phyloP scores from a whole-genome alignment of 2,329 filamentous ascomycete species.

The Fusarium nematophilum region DNA sequence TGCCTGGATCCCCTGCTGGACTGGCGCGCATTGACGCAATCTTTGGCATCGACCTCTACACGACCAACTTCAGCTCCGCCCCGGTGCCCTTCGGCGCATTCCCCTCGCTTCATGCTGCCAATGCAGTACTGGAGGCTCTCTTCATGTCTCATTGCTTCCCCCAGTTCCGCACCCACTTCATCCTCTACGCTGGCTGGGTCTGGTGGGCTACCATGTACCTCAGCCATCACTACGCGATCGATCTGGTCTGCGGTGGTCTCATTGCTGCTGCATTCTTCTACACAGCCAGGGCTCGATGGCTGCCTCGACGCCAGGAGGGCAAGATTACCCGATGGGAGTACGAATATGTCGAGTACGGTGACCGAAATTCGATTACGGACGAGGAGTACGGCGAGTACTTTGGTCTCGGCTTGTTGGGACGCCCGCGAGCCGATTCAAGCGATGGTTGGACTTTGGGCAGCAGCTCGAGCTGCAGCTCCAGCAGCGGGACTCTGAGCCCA shows the following conservation, averaged over 20 bases:
- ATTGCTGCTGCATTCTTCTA: conserved; percentile 85
- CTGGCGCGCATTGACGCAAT: conserved; percentile 89
- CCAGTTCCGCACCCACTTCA: conserved; percentile 80
- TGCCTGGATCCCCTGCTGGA: conserved; percentile 89
- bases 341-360: conserved; percentile 89
- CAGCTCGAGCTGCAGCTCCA: conserved; percentile 72
- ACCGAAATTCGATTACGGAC: conserved; percentile 58
- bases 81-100: conserved; percentile 96
- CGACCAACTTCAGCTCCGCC: conserved; percentile 88
- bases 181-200: conserved; percentile 89
- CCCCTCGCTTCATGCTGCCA: conserved; percentile 90
- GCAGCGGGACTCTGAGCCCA: conserved; percentile 62
- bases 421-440: conserved; percentile 65
- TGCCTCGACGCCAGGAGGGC: conserved; percentile 84
- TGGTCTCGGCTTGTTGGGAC: conserved; percentile 59
- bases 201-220: conserved; percentile 99
- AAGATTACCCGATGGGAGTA: conserved; percentile 96
- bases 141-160: conserved; percentile 97
- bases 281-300: conserved; percentile 80
- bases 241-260: conserved; percentile 87
- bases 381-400: conserved; percentile 62
- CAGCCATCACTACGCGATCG: conserved; percentile 95
- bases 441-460: conserved; percentile 94
- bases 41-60: conserved; percentile 93
- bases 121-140: conserved; percentile 87